phyloP scores from a whole-genome alignment of 768 basidiomycete species.

The Leccinum arenicola region DNA sequence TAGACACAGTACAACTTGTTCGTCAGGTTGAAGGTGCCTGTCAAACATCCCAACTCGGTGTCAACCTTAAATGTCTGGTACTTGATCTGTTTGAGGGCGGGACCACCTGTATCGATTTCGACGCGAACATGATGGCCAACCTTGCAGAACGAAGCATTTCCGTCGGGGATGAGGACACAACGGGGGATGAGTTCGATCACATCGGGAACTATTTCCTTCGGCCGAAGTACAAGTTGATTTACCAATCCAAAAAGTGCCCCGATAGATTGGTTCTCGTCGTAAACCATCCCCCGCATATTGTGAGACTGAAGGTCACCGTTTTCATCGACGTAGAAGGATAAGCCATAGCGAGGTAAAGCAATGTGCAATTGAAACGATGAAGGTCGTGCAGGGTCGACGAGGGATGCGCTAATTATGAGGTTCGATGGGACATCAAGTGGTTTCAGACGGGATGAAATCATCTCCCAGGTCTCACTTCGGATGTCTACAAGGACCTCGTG shows the following conservation, averaged over 20 bases:
- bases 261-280: constrained; percentile 37
- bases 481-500: constrained; percentile 19
- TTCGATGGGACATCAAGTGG: constrained; percentile 10
- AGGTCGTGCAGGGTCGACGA: not conserved
- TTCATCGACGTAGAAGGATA: constrained; percentile 37
- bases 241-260: constrained; percentile 44
- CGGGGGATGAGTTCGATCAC: not conserved
- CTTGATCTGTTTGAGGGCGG: not conserved
- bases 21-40: constrained; percentile 20
- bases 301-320: constrained; percentile 34
- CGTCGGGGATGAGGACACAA: constrained; percentile 38
- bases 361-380: constrained; percentile 20
- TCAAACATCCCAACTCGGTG: constrained; percentile 28
- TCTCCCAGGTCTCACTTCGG: constrained; percentile 22
- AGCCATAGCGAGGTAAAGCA: constrained; percentile 36
- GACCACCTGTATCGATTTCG: not conserved
- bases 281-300: constrained; percentile 38
- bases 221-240: constrained; percentile 39
- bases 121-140: constrained; percentile 12
- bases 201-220: constrained; percentile 1
- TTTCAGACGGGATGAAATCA: constrained; percentile 16
- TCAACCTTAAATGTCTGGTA: constrained; percentile 33
- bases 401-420: constrained; percentile 16
- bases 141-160: constrained; percentile 10
- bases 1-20: constrained; percentile 37